Percentiles rank a stretch among this genome's conserved stretches.
These are phyloP conservation scores for Coprinopsis marcescibilis DNA, from an alignment of 768 basidiomycete species.

Conservation along the genomic window DNA sequence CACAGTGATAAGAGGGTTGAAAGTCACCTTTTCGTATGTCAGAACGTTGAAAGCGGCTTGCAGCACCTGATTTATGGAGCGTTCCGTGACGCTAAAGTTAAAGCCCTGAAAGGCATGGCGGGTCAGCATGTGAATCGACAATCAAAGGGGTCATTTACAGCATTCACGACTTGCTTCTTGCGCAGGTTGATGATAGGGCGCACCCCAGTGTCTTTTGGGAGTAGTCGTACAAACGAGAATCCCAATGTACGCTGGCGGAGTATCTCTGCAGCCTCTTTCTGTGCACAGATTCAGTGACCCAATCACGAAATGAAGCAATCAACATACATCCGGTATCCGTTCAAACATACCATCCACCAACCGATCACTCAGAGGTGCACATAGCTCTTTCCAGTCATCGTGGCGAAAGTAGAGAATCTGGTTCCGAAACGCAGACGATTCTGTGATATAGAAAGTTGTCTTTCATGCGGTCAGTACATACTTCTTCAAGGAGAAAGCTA, in stretches of 20 bases:
- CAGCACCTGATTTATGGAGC: constrained; percentile 85
- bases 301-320: neutral
- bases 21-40: constrained; percentile 75
- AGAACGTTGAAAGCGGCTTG: constrained; percentile 82
- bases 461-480: constrained; percentile 22
- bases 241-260: constrained; percentile 70
- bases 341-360: constrained; percentile 67
- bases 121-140: neutral
- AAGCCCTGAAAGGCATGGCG: constrained; percentile 26
- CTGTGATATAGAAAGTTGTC: constrained; percentile 93
- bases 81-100: constrained; percentile 14
- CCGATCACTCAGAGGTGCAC: constrained; percentile 73
- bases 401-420: constrained; percentile 88
- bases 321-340: constrained; percentile 58
- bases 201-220: constrained; percentile 94
- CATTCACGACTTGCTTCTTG: constrained; percentile 31
- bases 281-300: neutral
- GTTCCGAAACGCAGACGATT: constrained; percentile 81
- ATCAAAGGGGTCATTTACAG: constrained; percentile 12
- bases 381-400: constrained; percentile 87
- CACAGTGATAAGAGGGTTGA: neutral
- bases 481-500: neutral
- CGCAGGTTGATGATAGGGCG: constrained; percentile 91
- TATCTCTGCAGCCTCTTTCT: constrained; percentile 63
- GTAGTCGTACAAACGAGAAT: constrained; percentile 78